phyloP scores from a whole-genome alignment of 768 basidiomycete species.

The Termitomyces sp. region DNA sequence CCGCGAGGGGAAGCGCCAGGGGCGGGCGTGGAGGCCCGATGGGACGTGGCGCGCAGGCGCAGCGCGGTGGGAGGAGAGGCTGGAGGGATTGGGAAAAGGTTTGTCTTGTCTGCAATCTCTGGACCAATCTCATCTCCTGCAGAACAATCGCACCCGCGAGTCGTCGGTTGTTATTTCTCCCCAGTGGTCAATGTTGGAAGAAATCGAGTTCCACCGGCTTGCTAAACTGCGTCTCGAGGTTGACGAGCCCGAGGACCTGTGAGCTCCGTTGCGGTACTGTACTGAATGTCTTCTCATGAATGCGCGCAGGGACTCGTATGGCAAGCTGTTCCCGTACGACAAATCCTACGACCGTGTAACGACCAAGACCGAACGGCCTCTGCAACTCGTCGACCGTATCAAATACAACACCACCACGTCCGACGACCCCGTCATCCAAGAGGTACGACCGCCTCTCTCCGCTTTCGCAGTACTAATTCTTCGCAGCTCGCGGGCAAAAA shows the following conservation, averaged over 20 bases:
- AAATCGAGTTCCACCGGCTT: constrained; percentile 93
- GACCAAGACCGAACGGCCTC: constrained; percentile 85
- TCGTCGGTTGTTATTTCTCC: constrained; percentile 90
- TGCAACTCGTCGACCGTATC: constrained; percentile 91
- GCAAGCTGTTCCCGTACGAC: constrained; percentile 89
- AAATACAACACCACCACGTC: constrained; percentile 98
- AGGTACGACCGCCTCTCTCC: constrained; percentile 40
- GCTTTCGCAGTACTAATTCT: constrained; percentile 1
- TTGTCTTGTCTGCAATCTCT: constrained; percentile 7
- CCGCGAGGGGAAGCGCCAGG: constrained; percentile 40
- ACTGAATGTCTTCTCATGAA: constrained; percentile 2
- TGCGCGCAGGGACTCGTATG: constrained; percentile 67
- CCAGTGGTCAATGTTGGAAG: constrained; percentile 93
- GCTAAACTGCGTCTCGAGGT: constrained; percentile 91
- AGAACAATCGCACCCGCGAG: constrained; percentile 84
- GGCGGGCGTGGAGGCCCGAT: constrained; percentile 44
- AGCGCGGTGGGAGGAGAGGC: constrained; percentile 62
- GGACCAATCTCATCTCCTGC: constrained; percentile 11
- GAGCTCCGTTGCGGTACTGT: constrained; percentile 20
- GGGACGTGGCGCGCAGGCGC: constrained; percentile 34
- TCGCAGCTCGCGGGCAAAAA: constrained; percentile 72
- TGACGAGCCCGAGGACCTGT: constrained; percentile 89
- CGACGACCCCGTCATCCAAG: constrained; percentile 95
- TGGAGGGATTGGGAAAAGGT: constrained; percentile 98
- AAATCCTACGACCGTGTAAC: constrained; percentile 94